phyloP scores from a whole-genome alignment of 2,329 filamentous ascomycete genomes.

The Diplodia mutila region DNA sequence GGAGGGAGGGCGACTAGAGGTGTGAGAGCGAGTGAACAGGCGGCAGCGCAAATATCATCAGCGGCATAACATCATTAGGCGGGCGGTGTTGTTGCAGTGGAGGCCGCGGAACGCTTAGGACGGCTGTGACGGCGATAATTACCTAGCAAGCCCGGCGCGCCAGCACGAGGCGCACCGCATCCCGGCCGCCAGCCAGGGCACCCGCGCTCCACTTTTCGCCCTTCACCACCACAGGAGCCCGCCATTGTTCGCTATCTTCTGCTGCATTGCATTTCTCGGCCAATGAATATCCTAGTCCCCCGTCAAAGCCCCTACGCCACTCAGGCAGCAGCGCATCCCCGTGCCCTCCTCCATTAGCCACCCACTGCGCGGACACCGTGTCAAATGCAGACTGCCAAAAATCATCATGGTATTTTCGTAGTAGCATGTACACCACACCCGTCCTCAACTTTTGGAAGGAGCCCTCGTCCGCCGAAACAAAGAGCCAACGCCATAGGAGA shows the following conservation, averaged over 20 bases:
- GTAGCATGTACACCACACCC: conserved; percentile 21
- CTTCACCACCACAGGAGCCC: not conserved
- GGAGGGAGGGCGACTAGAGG: not conserved
- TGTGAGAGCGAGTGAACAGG: not conserved
- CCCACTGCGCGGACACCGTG: conserved; percentile 3
- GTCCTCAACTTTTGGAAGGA: conserved; percentile 19
- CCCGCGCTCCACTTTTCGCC: conserved; percentile 6
- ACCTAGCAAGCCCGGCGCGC: conserved; percentile 4
- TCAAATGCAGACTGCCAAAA: conserved; percentile 13
- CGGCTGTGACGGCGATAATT: conserved; percentile 17
- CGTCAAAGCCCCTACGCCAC: not conserved
- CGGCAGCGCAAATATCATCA: conserved; percentile 19
- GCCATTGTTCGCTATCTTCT: not conserved
- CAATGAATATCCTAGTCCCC: not conserved
- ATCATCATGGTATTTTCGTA: conserved; percentile 24
- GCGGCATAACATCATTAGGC: conserved; percentile 24
- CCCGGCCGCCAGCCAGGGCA: not conserved
- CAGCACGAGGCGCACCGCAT: conserved; percentile 22
- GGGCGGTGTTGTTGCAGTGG: conserved; percentile 10
- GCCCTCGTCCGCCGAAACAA: conserved; percentile 24
- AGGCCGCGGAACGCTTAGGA: not conserved
- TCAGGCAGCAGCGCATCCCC: not conserved
- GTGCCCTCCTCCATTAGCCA: not conserved
- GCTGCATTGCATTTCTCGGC: not conserved
- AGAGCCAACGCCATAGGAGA: conserved; percentile 26